These are phyloP conservation scores for Rhytidhysteron rufulum DNA, from an alignment of 2,329 filamentous ascomycete species.

Conservation along the genomic window DNA sequence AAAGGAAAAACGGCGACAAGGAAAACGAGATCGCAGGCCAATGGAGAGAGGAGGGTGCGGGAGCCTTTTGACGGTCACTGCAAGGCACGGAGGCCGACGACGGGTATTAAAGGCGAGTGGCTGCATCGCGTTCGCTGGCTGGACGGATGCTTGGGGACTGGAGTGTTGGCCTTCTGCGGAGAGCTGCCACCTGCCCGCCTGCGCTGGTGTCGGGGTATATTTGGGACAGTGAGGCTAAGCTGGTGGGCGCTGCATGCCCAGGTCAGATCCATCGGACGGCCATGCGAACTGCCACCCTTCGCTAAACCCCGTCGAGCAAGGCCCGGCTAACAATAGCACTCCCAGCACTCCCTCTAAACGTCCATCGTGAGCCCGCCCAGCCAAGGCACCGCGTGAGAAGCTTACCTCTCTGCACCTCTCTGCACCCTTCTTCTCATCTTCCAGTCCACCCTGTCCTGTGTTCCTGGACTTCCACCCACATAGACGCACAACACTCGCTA, in stretches of 20 bases:
- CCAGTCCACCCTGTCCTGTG: too few relatives aligned
- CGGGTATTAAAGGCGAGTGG: slow-evolving; percentile 14
- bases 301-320: neutral
- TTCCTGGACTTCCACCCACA: too few relatives aligned
- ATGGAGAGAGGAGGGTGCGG: slow-evolving; percentile 22
- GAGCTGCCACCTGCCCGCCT: slow-evolving; percentile 1
- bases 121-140: slow-evolving; percentile 13
- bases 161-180: slow-evolving; percentile 10
- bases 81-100: slow-evolving; percentile 20
- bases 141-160: slow-evolving; percentile 15
- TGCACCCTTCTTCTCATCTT: too few relatives aligned
- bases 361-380: slow-evolving; percentile 28
- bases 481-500: too few relatives aligned
- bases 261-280: too few relatives aligned
- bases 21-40: slow-evolving; percentile 17
- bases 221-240: slow-evolving; percentile 1
- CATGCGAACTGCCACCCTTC: neutral
- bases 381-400: too few relatives aligned
- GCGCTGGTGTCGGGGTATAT: slow-evolving; percentile 1
- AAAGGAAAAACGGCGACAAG: too few relatives aligned
- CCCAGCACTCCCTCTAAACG: slow-evolving; percentile 34
- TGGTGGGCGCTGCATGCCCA: neutral
- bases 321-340: slow-evolving; percentile 1
- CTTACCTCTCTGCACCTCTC: too few relatives aligned
- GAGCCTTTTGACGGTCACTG: slow-evolving; percentile 17